These are phyloP conservation scores for Pichia sp. DNA, from an alignment of 1,139 yeast species.

Conservation along the genomic window DNA sequence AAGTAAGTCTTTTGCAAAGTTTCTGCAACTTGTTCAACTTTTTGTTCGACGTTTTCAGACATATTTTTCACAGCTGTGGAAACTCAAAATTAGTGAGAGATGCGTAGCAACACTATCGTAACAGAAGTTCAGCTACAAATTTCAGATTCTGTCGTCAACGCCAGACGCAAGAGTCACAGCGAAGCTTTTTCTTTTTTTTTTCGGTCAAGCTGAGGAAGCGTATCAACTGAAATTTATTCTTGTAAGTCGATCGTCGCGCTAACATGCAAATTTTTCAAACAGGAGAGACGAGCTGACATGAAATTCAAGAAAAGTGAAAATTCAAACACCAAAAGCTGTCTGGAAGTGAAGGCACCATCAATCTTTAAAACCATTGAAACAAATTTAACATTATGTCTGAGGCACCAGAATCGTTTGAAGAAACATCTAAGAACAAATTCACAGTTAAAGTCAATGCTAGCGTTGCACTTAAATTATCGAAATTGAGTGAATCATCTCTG, in stretches of 20 bases:
- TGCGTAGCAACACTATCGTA: too few species aligned
- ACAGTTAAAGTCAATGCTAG: slow-evolving; percentile 44
- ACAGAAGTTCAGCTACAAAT: too few species aligned
- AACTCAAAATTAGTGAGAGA: too few species aligned
- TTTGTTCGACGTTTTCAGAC: slow-evolving; percentile 28
- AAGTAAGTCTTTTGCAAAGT: slow-evolving; percentile 78
- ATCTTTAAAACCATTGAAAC: too few species aligned
- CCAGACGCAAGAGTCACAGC: neutral
- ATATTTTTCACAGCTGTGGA: too few species aligned
- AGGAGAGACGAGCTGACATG: too few species aligned
- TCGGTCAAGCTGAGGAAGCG: neutral
- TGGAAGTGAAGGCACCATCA: too few species aligned
- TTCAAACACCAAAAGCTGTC: too few species aligned
- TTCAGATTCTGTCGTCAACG: too few species aligned
- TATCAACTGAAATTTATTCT: slow-evolving; percentile 17
- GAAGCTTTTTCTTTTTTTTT: neutral
- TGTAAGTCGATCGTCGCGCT: neutral
- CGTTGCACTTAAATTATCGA: slow-evolving; percentile 62
- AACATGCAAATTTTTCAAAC: neutral
- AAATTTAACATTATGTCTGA: slow-evolving; percentile 3
- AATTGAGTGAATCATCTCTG: slow-evolving; percentile 63
- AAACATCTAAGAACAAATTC: neutral
- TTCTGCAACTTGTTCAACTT: slow-evolving; percentile 61
- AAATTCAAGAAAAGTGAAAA: too few species aligned
- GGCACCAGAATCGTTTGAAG: neutral